Evolutionary conservation across 2,329 filamentous ascomycete genomes (phyloP), one percentile per base, ranked within the genome.

Genomic region (Scedosporium boydii): DNA sequence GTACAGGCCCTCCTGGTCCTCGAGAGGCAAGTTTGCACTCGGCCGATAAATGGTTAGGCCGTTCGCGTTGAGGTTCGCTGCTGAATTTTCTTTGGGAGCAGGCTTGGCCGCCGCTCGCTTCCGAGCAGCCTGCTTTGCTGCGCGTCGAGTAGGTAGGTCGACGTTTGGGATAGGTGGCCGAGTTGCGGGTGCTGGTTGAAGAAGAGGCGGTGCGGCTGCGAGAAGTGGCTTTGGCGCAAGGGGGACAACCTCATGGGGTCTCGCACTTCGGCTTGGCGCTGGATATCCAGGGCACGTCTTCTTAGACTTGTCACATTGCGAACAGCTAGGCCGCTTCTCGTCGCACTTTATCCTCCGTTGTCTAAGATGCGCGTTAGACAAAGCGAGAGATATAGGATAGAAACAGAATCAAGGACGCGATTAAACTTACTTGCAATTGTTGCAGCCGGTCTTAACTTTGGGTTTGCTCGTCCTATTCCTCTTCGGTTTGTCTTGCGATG

Each of bases 371-470:
- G 51, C 46, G 63, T 42, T 55, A 65, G 51, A 23, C 21, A 23
- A 23, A 55, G 16, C 12, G 1, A 27, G 26, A 59, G 38, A 44
- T 18, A 21, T 10, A 6, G 21, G n/a, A 34, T 18, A 7, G 6
- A 16, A 23, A 27, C 9, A 27, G 4, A 56, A 56, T 2, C 6
- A 23, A 27, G 23, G 53, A n/a, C 21, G 12, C 3, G 7, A 56
- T 16, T 23, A 29, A 26, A 41, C 55, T 58, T 77, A 87, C 85
- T 88, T 88, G 85, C 85, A 88, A 71, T 84, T 86, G 68, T 78
- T 79, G 72, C 86, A 88, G 48, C 85, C 85, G 1, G 85, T 87
- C 75, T 86, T 87, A 66, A 87, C 85, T 70, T 87, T 87, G 14
- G 82, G 81, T 66, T 78, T 81, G 70, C 82, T 85, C 29, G 76